Base-by-base conservation (phyloP, 2,329 filamentous ascomycete genomes). In the Fusarium scirpi region DNA sequence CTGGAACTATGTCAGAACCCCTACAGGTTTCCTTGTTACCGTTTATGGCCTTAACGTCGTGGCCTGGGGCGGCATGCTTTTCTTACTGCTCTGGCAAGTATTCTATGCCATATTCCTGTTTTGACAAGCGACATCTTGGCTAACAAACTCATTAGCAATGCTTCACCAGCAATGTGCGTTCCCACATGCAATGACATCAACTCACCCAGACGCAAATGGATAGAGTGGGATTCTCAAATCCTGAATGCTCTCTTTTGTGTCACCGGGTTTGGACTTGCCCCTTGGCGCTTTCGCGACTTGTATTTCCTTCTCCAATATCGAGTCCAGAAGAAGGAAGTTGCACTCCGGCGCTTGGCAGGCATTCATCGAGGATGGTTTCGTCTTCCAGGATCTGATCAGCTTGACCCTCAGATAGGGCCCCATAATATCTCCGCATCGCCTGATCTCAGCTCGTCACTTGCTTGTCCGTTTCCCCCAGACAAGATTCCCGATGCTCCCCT, bases 51-150 rank as follows among this genome's bases (percentile, higher is more conserved):
- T 96, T 61, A 94, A 95, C 69, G 87, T 97, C 22, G 88, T 97
- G 12, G 94, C 92, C 1, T 97, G 94, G 94, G 94, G 94, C 54
- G 93, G 92, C 62, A 97, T 97, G 94, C 85, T 97, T 34, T 97
- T 97, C 80, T 83, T 97, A 20, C 84, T 97, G 4, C 88, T 97
- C 27, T 92, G 90, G 82, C 93, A 94, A 65, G 57, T 32, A 54
- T 27, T n/a, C 32, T 22, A 24, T 27, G 29, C n/a, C 16, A 32
- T 20, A n/a, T 55, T 11, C 24, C 41, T 44, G 4, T 27, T 62
- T 43, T 20, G 20, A 22, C 16, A 58, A 12, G 16, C 30, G 25
- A 13, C 43, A 24, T 16, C 29, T 38, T 45, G 20, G 38, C 65
- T 74, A 51, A 75, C 38, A 34, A 47, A n/a, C 20, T 16, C 22